Base-by-base conservation (phyloP, 2,329 filamentous ascomycete genomes). In the Cadophora sp. region DNA sequence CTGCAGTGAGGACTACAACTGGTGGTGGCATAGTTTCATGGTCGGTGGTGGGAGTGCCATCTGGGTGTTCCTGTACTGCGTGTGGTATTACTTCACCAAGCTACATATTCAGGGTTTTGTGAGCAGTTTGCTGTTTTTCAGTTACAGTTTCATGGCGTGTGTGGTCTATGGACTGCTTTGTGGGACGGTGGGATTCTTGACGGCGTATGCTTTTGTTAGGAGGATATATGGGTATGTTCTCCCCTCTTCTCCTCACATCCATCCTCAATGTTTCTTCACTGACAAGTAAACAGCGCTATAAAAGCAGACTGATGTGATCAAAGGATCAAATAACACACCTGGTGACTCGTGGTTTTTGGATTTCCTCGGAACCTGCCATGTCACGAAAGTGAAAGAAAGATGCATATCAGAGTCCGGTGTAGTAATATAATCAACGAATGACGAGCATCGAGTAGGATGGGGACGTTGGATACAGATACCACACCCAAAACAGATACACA, bases 21-120 rank as follows among this genome's bases (percentile, higher is more conserved):
- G 93, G 93, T 96, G 92, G 92, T 97, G 93, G 93, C 91, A 92
- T 78, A 93, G 91, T 62, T 96, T 97, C 81, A 80, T 92, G 60
- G 87, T 94, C 9, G 93, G 93, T 55, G 91, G 90, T 59, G 88
- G 90, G 73, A 93, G 90, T 73, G 87, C 91, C 7, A 79, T 93
- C 69, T 97, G 93, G 92, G 87, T 97, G 46, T 96, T 95, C 77
- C 78, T 87, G 46, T 97, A 96, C 81, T 92, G 91, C 78, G 82
- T 90, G 61, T 97, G 92, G 90, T 97, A 95, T 81, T 97, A 93
- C 80, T 85, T 89, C 74, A 89, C 88, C 72, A 93, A 92, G 79
- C 84, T 97, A 66, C 91, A 94, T 79, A 92, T 97, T 72, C 87
- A 88, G 6, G 93, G 93, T 5, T 91, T 95, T 72, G 87, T 94